Evolutionary conservation across 495 filamentous ascomycete genomes (phyloP).

Genomic region (Schizothecium vesticola): DNA sequence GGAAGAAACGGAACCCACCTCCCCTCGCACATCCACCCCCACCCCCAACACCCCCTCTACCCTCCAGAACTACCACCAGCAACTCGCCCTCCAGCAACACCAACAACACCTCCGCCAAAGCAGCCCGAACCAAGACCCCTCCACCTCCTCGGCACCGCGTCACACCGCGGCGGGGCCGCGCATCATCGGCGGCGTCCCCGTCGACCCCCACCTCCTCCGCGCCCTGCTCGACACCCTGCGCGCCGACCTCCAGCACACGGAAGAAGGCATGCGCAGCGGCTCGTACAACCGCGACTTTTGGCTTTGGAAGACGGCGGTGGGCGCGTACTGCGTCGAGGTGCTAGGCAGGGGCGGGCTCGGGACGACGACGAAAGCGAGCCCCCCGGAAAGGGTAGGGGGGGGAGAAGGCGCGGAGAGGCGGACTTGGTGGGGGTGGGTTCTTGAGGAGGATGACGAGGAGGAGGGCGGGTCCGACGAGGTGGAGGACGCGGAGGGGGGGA

Average conservation of each 20-base stretch:
- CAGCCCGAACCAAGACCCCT: not conserved
- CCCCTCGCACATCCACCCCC: not conserved
- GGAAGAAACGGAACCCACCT: not conserved
- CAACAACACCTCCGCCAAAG: not conserved
- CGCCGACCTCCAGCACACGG: slow-evolving; percentile 17
- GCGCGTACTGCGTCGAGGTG: slow-evolving; percentile 7
- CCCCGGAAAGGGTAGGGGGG: too few relatives aligned
- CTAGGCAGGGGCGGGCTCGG: not conserved
- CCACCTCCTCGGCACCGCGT: too few relatives aligned
- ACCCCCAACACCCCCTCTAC: not conserved
- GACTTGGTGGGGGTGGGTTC: not conserved
- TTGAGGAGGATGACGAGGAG: not conserved
- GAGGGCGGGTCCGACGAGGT: not conserved
- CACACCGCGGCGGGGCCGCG: not conserved
- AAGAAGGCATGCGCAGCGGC: slow-evolving; percentile 20
- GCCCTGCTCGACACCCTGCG: slow-evolving; percentile 16
- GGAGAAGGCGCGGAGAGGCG: not conserved
- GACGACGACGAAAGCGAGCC: not conserved
- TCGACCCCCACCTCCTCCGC: slow-evolving; percentile 13
- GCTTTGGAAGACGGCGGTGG: slow-evolving; percentile 18
- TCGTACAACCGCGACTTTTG: slow-evolving; percentile 20
- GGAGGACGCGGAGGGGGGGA: not conserved
- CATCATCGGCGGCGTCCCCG: not conserved
- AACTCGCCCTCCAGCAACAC: not conserved
- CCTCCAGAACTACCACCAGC: not conserved